Base-by-base conservation (phyloP, 768 basidiomycete species). In the Dioszegia hungarica region DNA sequence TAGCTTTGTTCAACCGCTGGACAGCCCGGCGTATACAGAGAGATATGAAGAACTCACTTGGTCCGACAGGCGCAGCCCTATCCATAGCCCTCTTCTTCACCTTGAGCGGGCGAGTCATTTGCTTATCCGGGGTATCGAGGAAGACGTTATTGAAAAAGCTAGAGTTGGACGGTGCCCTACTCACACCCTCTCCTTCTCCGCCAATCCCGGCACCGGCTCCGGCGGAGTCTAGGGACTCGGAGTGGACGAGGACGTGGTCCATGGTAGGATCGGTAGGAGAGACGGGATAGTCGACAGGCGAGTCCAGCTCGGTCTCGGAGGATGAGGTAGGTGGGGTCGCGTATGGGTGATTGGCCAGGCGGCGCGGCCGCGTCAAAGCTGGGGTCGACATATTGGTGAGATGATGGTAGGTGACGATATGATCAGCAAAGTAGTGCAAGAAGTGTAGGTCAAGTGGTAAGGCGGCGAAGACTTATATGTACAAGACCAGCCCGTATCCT, bases 1-100 rank as follows among this genome's bases (percentile, higher is more conserved):
- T 31, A 53, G 29, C 31, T 27, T n/a, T n/a, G n/a, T n/a, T n/a
- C n/a, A n/a, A n/a, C n/a, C n/a, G n/a, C n/a, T n/a, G n/a, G n/a
- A n/a, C n/a, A n/a, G n/a, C n/a, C n/a, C n/a, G n/a, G n/a, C n/a
- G n/a, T n/a, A n/a, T n/a, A n/a, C n/a, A 24, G 27, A 10, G 28
- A 46, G 22, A 9, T 17, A 36, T 19, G 22, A 31, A 24, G n/a
- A 5, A 69, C 61, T 60, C 29, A 59, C 60, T 24, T 27, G 47
- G 48, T 22, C 54, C 48, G 40, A 68, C 58, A 9, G 56, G 39
- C n/a, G 54, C 61, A 17, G 47, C 44, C 44, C 56, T 37, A 0
- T 25, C 52, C n/a, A 55, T n/a, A n/a, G n/a, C 29, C 51, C 58
- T 57, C 58, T 68, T 67, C 41, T 48, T 59, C 11, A 68, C 62